A percentile compares a stretch with the other conserved stretches of the same genome.
Conservation (phyloP, 495 filamentous ascomycete genomes). For the Penicillium samsonianum region DNA sequence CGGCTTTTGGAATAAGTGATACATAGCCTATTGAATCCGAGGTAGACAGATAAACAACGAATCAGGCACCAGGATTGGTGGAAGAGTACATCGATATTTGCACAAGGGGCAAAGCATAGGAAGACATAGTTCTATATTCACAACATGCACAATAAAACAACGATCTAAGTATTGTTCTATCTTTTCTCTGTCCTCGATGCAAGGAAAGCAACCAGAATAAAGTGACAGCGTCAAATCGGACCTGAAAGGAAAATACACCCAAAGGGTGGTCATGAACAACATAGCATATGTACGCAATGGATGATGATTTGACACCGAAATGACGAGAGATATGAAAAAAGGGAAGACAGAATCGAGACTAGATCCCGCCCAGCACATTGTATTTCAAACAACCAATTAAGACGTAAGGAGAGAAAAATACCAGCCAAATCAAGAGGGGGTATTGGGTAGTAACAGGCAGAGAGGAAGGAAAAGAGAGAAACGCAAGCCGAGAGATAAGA, state of each 20-base stretch:
- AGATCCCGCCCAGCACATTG: slow-evolving; percentile 3
- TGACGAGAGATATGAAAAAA: slow-evolving; percentile 1
- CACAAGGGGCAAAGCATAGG: neutral
- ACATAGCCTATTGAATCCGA: neutral
- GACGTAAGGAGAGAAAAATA: slow-evolving; percentile 30
- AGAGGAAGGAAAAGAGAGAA: slow-evolving; percentile 10
- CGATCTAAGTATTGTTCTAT: neutral
- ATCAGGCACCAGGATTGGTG: neutral
- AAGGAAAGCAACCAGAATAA: neutral
- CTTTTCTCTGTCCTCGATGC: too few relatives aligned
- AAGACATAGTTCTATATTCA: neutral
- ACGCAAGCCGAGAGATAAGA: slow-evolving; percentile 6
- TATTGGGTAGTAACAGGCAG: slow-evolving; percentile 30
- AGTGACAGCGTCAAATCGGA: neutral
- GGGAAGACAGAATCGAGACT: slow-evolving; percentile 9
- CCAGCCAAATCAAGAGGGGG: slow-evolving; percentile 37
- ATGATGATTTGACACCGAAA: neutral
- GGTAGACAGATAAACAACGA: neutral
- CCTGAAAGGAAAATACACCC: neutral
- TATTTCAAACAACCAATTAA: slow-evolving; percentile 11
- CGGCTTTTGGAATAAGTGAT: slow-evolving; percentile 2
- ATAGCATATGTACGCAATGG: neutral
- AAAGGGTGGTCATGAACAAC: neutral
- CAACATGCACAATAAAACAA: neutral
- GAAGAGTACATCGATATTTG: slow-evolving; percentile 2